Evolutionary conservation across 345 rosid genomes (phyloP).

Genomic region (Murraya koenigii): DNA sequence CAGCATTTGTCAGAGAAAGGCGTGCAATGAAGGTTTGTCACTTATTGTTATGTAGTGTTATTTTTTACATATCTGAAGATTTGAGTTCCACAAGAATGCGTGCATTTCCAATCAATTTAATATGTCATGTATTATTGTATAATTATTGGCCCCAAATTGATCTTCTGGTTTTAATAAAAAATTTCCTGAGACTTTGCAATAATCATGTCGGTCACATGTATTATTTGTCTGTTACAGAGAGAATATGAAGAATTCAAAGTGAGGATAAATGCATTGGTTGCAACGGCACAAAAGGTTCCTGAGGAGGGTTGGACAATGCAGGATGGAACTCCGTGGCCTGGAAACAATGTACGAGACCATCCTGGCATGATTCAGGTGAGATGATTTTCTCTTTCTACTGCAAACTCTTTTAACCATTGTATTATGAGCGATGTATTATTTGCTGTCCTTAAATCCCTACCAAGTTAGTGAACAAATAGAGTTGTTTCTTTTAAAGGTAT

Average conservation of each 20-base stretch:
- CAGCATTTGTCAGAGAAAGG: slow-evolving; percentile 90
- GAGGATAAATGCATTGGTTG: slow-evolving; percentile 84
- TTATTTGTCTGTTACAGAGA: slow-evolving; percentile 56
- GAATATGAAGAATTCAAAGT: slow-evolving; percentile 98
- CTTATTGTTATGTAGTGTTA: slow-evolving; percentile 1
- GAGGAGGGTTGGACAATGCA: slow-evolving; percentile 99
- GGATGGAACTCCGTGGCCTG: slow-evolving; percentile 99
- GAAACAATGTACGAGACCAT: slow-evolving; percentile 88
- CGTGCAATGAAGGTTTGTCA: slow-evolving; percentile 90
- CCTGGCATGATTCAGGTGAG: slow-evolving; percentile 99
- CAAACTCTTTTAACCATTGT: neutral
- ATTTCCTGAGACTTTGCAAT: neutral
- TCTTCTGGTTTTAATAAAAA: neutral
- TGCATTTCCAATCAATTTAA: neutral
- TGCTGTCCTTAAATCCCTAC: neutral
- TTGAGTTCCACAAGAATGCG: neutral
- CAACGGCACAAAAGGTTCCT: slow-evolving; percentile 96
- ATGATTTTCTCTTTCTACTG: slow-evolving; percentile 1
- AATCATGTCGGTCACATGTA: neutral
- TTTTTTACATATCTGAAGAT: neutral
- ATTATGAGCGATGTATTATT: neutral
- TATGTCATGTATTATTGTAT: neutral
- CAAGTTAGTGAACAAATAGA: neutral
- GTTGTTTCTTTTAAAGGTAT: slow-evolving; percentile 52
- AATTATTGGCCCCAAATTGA: neutral